These are phyloP conservation scores for Terana coerulea DNA, from an alignment of 768 basidiomycete genomes.

Conservation along the genomic window DNA sequence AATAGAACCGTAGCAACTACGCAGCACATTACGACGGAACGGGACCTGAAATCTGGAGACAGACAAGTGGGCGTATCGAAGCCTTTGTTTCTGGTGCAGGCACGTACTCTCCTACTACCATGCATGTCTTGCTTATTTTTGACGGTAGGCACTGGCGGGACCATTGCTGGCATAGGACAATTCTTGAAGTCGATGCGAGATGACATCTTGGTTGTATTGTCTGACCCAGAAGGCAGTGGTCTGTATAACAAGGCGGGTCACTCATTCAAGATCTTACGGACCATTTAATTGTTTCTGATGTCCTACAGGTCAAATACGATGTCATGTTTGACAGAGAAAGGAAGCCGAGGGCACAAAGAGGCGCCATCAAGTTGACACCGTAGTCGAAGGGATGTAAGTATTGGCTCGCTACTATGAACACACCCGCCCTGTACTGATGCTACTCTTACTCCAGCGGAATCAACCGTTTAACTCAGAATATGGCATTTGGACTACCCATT, in stretches of 20 bases:
- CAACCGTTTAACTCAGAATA: conserved; percentile 89
- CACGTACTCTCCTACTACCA: conserved; percentile 23
- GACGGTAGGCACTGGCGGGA: conserved; percentile 92
- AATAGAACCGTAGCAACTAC: conserved; percentile 88
- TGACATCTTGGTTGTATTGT: conserved; percentile 64
- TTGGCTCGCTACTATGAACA: conserved; percentile 14
- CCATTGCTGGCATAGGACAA: conserved; percentile 79
- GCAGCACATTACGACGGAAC: conserved; percentile 87
- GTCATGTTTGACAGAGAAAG: conserved; percentile 93
- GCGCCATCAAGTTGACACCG: conserved; percentile 92
- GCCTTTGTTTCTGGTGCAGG: conserved; percentile 93
- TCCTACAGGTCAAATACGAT: conserved; percentile 69
- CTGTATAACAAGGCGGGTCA: conserved; percentile 80
- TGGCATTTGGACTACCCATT: conserved; percentile 77
- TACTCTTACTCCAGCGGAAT: conserved; percentile 70
- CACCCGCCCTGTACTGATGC: background rate
- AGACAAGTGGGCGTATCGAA: conserved; percentile 77
- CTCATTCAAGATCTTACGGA: background rate
- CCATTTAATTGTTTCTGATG: background rate
- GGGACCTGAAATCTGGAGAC: conserved; percentile 93
- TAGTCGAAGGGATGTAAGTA: conserved; percentile 85
- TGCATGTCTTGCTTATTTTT: background rate
- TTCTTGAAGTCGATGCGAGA: conserved; percentile 76
- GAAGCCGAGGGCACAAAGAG: conserved; percentile 93
- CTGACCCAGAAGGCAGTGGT: conserved; percentile 94